These are phyloP conservation scores for Epichloe sylvatica DNA, from an alignment of 2,329 filamentous ascomycete species.

Conservation along the genomic window DNA sequence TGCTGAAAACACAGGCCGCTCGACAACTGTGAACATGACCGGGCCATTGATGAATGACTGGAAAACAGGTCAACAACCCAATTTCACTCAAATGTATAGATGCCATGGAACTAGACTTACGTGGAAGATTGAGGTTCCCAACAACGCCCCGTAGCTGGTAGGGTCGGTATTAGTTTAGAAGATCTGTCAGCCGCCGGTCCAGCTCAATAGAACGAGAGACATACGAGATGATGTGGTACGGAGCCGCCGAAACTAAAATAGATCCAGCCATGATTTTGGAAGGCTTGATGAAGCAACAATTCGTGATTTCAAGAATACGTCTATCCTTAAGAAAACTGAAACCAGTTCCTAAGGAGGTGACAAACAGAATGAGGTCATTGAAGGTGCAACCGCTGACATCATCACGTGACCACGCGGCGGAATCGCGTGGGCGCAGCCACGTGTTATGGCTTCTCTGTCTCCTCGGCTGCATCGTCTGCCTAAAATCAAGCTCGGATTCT, in stretches of 20 bases:
- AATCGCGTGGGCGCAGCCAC: constrained; percentile 12
- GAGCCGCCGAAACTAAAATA: constrained; percentile 48
- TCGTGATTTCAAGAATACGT: not conserved
- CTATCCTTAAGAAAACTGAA: not conserved
- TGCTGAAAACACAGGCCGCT: constrained; percentile 65
- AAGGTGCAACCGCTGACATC: not conserved
- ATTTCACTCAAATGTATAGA: not conserved
- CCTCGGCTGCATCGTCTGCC: constrained; percentile 8
- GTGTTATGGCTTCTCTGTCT: not conserved
- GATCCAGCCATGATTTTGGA: constrained; percentile 29
- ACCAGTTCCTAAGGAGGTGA: not conserved
- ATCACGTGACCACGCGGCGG: constrained; percentile 21
- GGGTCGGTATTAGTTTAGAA: constrained; percentile 10
- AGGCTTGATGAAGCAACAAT: not conserved
- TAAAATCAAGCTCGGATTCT: constrained; percentile 2
- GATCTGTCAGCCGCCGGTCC: not conserved
- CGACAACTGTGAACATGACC: constrained; percentile 61
- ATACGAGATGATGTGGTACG: constrained; percentile 66
- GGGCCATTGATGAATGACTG: constrained; percentile 64
- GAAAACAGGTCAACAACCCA: not conserved
- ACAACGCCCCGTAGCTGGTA: constrained; percentile 67
- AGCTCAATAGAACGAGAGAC: constrained; percentile 8
- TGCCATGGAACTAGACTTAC: constrained; percentile 23
- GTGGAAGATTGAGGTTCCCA: constrained; percentile 81
- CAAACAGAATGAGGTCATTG: constrained; percentile 3